Evolutionary conservation across 345 rosid genomes (phyloP).

Genomic region (Lepidium africanum): DNA sequence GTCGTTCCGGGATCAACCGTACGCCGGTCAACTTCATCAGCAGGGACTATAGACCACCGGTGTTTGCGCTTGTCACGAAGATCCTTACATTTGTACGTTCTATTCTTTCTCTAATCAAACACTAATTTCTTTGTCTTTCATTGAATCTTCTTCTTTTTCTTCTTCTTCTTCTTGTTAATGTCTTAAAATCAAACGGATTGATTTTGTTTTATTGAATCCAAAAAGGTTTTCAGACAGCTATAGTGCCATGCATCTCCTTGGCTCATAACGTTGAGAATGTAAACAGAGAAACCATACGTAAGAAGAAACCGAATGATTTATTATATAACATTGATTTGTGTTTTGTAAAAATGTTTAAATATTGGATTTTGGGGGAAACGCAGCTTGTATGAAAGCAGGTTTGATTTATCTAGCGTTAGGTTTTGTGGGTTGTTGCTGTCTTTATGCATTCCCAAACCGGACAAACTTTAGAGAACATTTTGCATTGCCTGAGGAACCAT

Average conservation of each 20-base stretch:
- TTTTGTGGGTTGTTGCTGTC: constrained; percentile 27
- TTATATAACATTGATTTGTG: background rate
- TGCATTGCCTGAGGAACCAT: constrained; percentile 46
- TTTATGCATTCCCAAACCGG: constrained; percentile 35
- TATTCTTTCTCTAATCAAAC: background rate
- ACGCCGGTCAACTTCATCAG: constrained; percentile 28
- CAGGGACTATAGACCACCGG: constrained; percentile 52
- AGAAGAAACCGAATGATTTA: constrained; percentile 4
- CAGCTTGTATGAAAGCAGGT: constrained; percentile 30
- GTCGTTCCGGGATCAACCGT: constrained; percentile 29
- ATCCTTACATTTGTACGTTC: constrained; percentile 41
- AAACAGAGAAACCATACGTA: constrained; percentile 43
- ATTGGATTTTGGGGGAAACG: background rate
- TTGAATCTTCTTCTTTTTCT: background rate
- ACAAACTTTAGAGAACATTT: constrained; percentile 35
- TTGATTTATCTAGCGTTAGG: constrained; percentile 36
- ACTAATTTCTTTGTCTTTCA: background rate
- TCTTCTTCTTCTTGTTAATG: too few species aligned
- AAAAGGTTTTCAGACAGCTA: constrained; percentile 40
- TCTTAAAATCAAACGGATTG: background rate
- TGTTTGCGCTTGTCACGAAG: constrained; percentile 43
- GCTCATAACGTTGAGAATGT: constrained; percentile 47
- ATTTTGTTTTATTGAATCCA: background rate
- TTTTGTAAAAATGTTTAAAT: background rate
- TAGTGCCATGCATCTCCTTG: constrained; percentile 50